Evolutionary conservation across 1,284 basidiomycete species (phyloP), one percentile per base, ranked within the genome.

Genomic region (Heterobasidion parviporum): DNA sequence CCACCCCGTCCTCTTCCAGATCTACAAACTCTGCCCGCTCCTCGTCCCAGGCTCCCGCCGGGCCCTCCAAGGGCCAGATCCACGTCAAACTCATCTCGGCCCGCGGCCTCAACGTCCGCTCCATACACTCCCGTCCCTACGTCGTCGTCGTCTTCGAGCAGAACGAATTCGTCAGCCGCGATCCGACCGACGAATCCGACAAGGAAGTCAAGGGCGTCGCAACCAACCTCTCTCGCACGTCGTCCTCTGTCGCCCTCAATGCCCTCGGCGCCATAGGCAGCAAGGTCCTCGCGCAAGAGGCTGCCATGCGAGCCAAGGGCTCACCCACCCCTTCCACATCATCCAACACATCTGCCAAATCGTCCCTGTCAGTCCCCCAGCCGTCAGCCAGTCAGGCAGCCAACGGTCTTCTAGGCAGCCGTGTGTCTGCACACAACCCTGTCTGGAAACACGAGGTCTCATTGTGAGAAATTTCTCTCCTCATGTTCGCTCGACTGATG

Each of bases 361-460:
- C 61, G 20, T 61, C 65, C 33, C 56, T 60, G 34, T 59, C 61
- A 33, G 35, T 52, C 8, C 62, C 72, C 32, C 62, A 58, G 43
- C 60, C 64, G 44, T 63, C 70, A 35, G 68, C 72, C 48, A 70
- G 63, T 44, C 60, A 54, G 48, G 54, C 60, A 3, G 67, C 74
- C 15, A 69, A 75, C 36, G 75, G 79, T 18, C 74, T 89, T 47
- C 86, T 89, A 63, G 82, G 82, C 12, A 33, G 50, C 58, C 77
- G 81, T 56, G 71, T 81, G 52, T 83, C 82, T 50, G 78, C 89
- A 46, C 84, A 92, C 67, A 98, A 95, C 74, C 96, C 97, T 10
- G 87, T 96, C 15, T 99, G 97, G 97, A 98, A 99, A 74, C 94
- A 98, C 71, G 89, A 98, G 71, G 96, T 98, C 50, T 89, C 92